Base-by-base conservation (phyloP, 768 basidiomycete species). In the Auricularia heimuer region DNA sequence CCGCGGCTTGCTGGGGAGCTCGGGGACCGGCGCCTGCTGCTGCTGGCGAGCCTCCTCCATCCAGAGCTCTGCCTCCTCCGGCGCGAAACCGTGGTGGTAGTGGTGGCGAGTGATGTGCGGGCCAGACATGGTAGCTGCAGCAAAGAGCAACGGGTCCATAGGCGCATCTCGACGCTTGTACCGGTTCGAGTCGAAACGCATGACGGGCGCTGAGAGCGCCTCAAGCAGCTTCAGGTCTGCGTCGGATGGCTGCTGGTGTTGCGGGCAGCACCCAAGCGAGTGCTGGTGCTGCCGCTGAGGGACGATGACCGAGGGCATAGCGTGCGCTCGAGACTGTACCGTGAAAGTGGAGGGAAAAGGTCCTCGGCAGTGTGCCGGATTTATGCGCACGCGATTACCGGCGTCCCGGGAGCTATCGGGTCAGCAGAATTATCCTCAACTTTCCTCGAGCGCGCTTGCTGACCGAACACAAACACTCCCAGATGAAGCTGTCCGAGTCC, bases 51-150 rank as follows among this genome's bases (percentile, higher is more conserved):
- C 82, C 12, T 80, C 74, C 10, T 79, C 81, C 69, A 85, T 82
- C 12, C 78, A 77, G 36, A 79, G 82, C 51, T 83, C 76, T 71
- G 79, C 78, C 35, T 83, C 79, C 0, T 80, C 82, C 0, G 88
- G 87, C 69, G 85, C 86, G 74, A 88, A 85, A 70, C 89, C 88
- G 73, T 95, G 93, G 61, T 87, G 82, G 71, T 89, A 91, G 73
- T 95, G 93, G 70, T 94, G 91, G 56, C 90, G 82, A 45, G 93
- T 94, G 64, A 89, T 81, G 67, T 90, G 83, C 10, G 89, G 88
- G 3, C 86, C 87, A 0, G 89, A 86, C 0, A 89, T 86, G 10
- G 83, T 81, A 4, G 86, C 90, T 0, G 88, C 88, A 35, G 89
- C 90, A 64, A 94, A 82, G 63, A 94, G 78, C 4, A 94, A 78